These are phyloP conservation scores for Cydonia oblonga DNA, from an alignment of 331 rosid species.

Conservation along the genomic window DNA sequence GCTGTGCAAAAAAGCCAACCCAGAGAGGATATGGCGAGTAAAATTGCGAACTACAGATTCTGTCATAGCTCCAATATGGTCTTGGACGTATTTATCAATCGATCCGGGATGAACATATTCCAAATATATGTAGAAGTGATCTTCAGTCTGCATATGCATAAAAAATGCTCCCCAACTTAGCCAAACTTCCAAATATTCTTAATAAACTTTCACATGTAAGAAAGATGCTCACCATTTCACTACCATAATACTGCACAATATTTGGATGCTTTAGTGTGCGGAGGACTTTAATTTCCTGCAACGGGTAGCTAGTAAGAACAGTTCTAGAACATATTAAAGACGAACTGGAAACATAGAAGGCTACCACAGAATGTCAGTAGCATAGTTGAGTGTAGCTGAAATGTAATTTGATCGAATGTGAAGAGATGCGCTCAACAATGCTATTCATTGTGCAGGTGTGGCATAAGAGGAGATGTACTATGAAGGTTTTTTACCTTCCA, in stretches of 20 bases:
- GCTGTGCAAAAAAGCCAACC: constrained; percentile 81
- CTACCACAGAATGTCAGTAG: neutral
- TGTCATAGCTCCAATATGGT: constrained; percentile 79
- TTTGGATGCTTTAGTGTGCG: constrained; percentile 65
- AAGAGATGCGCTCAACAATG: neutral
- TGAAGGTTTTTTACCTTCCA: neutral
- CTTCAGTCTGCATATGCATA: constrained; percentile 49
- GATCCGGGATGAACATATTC: constrained; percentile 95
- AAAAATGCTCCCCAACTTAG: neutral
- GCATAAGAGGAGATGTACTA: neutral
- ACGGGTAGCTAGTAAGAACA: constrained; percentile 18
- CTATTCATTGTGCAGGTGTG: neutral
- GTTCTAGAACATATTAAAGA: neutral
- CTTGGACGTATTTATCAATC: constrained; percentile 75
- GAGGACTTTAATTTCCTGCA: constrained; percentile 82
- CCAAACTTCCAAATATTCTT: neutral
- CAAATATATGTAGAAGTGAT: constrained; percentile 80
- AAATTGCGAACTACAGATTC: constrained; percentile 83
- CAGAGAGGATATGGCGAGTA: constrained; percentile 87
- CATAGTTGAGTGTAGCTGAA: neutral
- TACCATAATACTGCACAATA: constrained; percentile 82
- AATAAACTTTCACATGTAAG: constrained; percentile 3
- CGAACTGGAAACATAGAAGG: neutral
- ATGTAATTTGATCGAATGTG: neutral
- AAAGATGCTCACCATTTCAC: constrained; percentile 58